Evolutionary conservation across 2,329 filamentous ascomycete species (phyloP).

Genomic region (Hymenoscyphus salicellus): DNA sequence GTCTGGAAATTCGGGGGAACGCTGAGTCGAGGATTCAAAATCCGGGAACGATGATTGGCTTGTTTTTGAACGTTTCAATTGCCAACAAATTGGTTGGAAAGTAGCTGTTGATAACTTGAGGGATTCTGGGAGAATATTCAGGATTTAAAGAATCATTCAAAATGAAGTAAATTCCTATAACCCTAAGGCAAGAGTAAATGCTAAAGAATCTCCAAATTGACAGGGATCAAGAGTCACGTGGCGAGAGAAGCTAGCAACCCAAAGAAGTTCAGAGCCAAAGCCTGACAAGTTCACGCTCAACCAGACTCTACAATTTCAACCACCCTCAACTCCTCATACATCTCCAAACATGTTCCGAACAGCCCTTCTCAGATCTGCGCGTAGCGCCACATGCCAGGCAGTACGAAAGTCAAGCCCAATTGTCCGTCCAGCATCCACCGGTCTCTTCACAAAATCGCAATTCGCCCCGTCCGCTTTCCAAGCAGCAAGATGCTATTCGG

Average conservation of each 20-base stretch:
- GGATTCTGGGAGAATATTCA: background rate
- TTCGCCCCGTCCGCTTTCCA: constrained; percentile 63
- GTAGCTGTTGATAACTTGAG: background rate
- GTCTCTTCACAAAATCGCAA: constrained; percentile 60
- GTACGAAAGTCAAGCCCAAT: constrained; percentile 51
- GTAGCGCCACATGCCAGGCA: constrained; percentile 47
- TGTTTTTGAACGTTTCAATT: constrained; percentile 22
- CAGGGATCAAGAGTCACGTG: background rate
- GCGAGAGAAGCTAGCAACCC: background rate
- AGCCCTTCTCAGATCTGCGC: constrained; percentile 75
- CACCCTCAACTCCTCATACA: constrained; percentile 19
- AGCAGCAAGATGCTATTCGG: constrained; percentile 81
- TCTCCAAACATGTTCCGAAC: constrained; percentile 78
- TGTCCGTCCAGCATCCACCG: constrained; percentile 58
- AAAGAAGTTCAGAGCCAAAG: constrained; percentile 14
- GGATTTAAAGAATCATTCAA: background rate
- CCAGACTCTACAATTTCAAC: constrained; percentile 17
- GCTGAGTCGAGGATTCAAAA: constrained; percentile 18
- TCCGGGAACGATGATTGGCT: constrained; percentile 27
- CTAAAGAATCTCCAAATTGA: background rate
- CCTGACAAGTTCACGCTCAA: constrained; percentile 12
- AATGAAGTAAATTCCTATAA: background rate
- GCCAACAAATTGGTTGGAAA: constrained; percentile 11
- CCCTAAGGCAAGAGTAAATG: background rate
- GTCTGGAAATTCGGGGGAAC: constrained; percentile 16